Evolutionary conservation across 75 land plant species (phyloP).

Genomic region (Picea sitchensis): DNA sequence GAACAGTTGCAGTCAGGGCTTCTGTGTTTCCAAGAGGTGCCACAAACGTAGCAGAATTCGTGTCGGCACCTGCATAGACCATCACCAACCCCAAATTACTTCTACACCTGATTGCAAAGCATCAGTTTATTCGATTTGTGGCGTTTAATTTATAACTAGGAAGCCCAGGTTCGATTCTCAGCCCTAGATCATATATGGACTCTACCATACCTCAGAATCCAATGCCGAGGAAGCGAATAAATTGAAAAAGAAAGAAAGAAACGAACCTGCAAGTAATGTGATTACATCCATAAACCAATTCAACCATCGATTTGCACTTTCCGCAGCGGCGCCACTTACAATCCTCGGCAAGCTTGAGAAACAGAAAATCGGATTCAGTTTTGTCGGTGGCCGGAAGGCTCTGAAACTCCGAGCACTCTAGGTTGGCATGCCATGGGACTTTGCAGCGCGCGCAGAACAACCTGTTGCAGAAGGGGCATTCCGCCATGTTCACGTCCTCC

Average conservation of each 20-base stretch:
- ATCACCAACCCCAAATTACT: not conserved
- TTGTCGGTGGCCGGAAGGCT: not conserved
- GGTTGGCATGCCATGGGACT: constrained; percentile 19
- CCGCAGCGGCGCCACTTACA: constrained; percentile 18
- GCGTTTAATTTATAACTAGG: not conserved
- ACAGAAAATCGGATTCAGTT: constrained; percentile 1
- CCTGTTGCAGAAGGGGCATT: too few species aligned
- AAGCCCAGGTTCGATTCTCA: not conserved
- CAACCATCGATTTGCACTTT: constrained; percentile 12
- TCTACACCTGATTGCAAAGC: too few species aligned
- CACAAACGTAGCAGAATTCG: constrained; percentile 92
- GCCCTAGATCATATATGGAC: not conserved
- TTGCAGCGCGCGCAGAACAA: too few species aligned
- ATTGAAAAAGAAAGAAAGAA: not conserved
- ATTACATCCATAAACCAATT: constrained; percentile 15
- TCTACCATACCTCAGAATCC: not conserved
- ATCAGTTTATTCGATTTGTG: not conserved
- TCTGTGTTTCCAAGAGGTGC: not conserved
- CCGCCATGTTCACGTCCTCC: too few species aligned
- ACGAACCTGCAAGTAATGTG: constrained; percentile 25
- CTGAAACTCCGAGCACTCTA: constrained; percentile 12
- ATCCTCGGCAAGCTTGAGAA: constrained; percentile 16
- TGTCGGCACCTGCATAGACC: constrained; percentile 68
- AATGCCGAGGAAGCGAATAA: not conserved
- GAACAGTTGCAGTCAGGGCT: too few species aligned